Base-by-base conservation (phyloP, 2,329 filamentous ascomycete species). In the Phyllosticta capitalensis region DNA sequence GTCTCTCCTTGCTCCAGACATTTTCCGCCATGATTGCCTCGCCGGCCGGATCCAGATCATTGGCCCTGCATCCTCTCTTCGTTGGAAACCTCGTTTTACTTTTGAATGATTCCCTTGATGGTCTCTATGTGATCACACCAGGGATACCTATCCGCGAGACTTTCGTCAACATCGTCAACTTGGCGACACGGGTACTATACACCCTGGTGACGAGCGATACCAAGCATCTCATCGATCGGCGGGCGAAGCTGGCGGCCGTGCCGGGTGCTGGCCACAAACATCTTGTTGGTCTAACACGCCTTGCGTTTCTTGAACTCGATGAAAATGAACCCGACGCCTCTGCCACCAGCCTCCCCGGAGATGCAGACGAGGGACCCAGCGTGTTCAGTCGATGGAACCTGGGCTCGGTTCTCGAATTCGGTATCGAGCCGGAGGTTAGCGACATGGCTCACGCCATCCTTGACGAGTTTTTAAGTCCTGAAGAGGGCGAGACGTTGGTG, bases 361-460 rank as follows among this genome's bases (percentile, higher is more conserved):
- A 21, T 6, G 28, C 4, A 1, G 26, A n/a, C 4, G 22, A 6
- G 7, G 30, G 49, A 14, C 14, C 14, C 38, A 50, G 38, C 10
- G 51, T 33, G 17, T n/a, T 45, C 38, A n/a, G 38, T 7, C 38
- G 38, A 6, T 45, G 38, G 38, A 45, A 45, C 5, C n/a, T 45
- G 12, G 87, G 90, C 28, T 72, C 89, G 9, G 81, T 94, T 10
- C 79, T 95, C 26, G 91, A 96, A 72, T 78, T 79, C 1, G 86
- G 86, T 0, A 87, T 95, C 57, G 87, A 88, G 38, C 83, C 87
- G 26, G 89, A 90, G 63, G 89, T 90, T 0, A 83, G 87, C 1
- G 89, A 92, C 63, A 85, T 87, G 72, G 92, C 94, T 3, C 86
- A 92, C 65, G 84, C 88, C 67, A 77, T 99, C 63, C 73, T 97